Percentiles rank a stretch among this genome's conserved stretches.
phyloP scores from a whole-genome alignment of 495 filamentous ascomycete genomes.

The Copromyces sp. region DNA sequence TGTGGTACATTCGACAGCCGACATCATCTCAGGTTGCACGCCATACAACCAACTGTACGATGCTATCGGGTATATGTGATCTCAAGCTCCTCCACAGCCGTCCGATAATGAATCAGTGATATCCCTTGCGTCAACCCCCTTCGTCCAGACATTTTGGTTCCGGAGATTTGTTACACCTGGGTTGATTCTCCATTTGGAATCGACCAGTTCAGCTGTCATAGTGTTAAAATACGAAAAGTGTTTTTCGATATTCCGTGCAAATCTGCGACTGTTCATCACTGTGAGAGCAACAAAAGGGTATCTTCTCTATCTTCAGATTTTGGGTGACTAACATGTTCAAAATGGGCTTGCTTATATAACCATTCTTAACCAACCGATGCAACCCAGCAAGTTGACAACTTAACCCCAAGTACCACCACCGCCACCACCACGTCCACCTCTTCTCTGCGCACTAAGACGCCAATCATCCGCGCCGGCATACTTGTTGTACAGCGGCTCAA shows the following conservation, averaged over 20 bases:
- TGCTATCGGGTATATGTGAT: background rate
- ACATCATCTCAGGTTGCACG: background rate
- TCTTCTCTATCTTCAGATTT: background rate
- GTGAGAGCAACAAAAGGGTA: background rate
- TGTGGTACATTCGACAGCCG: background rate
- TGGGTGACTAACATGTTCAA: background rate
- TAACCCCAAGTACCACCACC: constrained; percentile 91
- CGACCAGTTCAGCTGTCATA: background rate
- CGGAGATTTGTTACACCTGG: background rate
- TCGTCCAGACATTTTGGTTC: background rate
- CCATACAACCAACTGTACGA: background rate
- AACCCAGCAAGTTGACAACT: background rate
- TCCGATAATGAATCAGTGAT: background rate
- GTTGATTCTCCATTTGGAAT: background rate
- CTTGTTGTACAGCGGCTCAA: constrained; percentile 88
- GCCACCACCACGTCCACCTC: constrained; percentile 79
- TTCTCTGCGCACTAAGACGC: constrained; percentile 81
- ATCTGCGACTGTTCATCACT: background rate
- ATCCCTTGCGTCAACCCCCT: background rate
- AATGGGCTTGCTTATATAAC: background rate
- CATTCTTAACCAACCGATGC: background rate
- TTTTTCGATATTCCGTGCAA: background rate
- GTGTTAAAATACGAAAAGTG: background rate
- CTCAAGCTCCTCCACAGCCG: background rate
- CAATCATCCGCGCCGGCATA: constrained; percentile 83